Percentiles rank a stretch among this genome's conserved stretches.
These are phyloP conservation scores for Lagerstroemia speciosa DNA, from an alignment of 345 rosid genomes.

Conservation along the genomic window DNA sequence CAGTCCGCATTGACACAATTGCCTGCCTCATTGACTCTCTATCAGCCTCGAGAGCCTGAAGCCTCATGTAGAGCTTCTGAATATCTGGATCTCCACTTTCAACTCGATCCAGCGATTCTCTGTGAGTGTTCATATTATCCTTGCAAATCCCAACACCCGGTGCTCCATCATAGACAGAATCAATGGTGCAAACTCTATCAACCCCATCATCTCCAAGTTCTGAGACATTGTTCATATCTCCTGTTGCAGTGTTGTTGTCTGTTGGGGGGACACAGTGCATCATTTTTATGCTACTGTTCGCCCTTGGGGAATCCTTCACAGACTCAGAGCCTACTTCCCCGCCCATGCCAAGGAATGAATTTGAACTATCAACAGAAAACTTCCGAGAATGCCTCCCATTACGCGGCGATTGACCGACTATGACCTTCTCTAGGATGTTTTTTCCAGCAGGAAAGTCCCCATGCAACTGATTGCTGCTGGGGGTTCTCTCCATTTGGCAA, in stretches of 20 bases:
- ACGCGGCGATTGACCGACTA: conserved; percentile 72
- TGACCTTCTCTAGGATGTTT: conserved; percentile 53
- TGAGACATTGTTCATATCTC: conserved; percentile 37
- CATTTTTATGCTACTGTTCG: conserved; percentile 39
- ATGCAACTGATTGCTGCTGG: conserved; percentile 38
- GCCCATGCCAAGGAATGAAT: conserved; percentile 33
- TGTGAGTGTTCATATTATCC: conserved; percentile 44
- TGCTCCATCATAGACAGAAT: conserved; percentile 48
- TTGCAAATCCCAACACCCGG: conserved; percentile 28
- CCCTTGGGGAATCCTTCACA: conserved; percentile 43
- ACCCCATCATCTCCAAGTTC: conserved; percentile 57
- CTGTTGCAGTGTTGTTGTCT: conserved; percentile 30
- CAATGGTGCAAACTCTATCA: conserved; percentile 89
- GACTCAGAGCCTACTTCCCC: conserved; percentile 41
- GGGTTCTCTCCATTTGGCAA: conserved; percentile 60
- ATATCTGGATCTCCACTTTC: conserved; percentile 69
- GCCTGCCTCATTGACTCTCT: conserved; percentile 97
- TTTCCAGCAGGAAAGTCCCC: conserved; percentile 37
- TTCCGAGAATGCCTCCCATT: conserved; percentile 40
- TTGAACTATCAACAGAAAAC: conserved; percentile 50
- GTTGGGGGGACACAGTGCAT: conserved; percentile 28
- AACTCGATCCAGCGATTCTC: conserved; percentile 28
- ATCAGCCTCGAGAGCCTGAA: conserved; percentile 94
- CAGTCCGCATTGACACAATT: conserved; percentile 82
- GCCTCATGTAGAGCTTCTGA: conserved; percentile 72